Base-by-base conservation (phyloP, 768 basidiomycete species). In the Xanthoconium stramineum region DNA sequence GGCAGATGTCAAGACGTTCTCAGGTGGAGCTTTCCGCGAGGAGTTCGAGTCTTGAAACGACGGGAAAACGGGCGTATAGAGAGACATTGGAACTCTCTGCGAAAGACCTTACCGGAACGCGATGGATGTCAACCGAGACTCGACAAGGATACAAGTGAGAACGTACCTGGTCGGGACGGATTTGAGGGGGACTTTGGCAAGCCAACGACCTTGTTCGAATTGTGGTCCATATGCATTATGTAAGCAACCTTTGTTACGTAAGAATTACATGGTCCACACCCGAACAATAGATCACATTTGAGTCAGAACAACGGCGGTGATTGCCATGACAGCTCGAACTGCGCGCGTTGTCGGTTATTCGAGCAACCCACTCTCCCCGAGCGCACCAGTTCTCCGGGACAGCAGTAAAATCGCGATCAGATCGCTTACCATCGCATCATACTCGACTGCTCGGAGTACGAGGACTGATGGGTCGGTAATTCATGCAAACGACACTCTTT, bases 11-110 rank as follows among this genome's bases (percentile, higher is more conserved):
- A 44, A 20, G 0, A 24, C 35, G 50, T 33, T 52, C 36, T 50
- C 52, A 14, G 54, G 54, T 7, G 54, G 52, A 24, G 28, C 54
- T 33, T 52, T 65, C 5, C 47, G 60, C 38, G 56, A 28, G 36
- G 6, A 20, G 38, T 47, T 47, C 33, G 36, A 12, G n/a, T 58
- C 61, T 9, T 50, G 62, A 17, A 60, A 50, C 13, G 71, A 44
- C 10, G 71, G 72, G 30, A 72, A 72, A 8, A 73, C 57, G 43
- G 71, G 71, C 1, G 71, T 72, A 57, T 73, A 74, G 12, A 72
- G 65, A 39, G 71, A 72, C 71, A 72, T 72, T 43, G 42, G 20
- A 17, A 29, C 45, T 37, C 53, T 32, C 45, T 52, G 28, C 20
- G 33, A 32, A 14, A 24, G n/a, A 42, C 8, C 15, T 12, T 37